Evolutionary conservation across 1,284 basidiomycete genomes (phyloP), one percentile per base, ranked within the genome.

Genomic region (Cryptococcus sp.): DNA sequence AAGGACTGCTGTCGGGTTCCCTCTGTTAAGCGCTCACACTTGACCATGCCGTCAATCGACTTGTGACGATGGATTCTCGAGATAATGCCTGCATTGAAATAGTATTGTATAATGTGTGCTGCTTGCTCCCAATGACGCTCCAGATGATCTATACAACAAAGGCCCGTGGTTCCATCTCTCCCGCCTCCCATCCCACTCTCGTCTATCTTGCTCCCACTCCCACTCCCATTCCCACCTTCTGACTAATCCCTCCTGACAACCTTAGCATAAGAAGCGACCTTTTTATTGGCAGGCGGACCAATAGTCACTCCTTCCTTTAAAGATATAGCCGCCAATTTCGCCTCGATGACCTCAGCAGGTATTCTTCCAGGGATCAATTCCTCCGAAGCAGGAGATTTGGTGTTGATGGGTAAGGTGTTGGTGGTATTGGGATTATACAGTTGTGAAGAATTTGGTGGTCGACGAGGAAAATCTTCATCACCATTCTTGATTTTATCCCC

Each of bases 391-490:
- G 41, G 49, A 46, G 44, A 32, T 48, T 51, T 9, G 32, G 54
- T 31, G 54, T 49, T 13, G 48, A 37, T 7, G 50, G 51, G 46
- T 53, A 50, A 24, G 49, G 47, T 19, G 36, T 32, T 24, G 16
- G 40, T 22, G 46, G 34, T 45, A 42, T 25, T 14, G 50, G 31
- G 28, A 11, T 28, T 28, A 28, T 28, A 28, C 28, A 28, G 28
- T 28, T 28, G 28, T 28, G 28, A 28, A 28, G 28, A 28, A 28
- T 28, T 48, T 1, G 59, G 64, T 18, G 61, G 44, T 24, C 68
- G 58, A 2, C 67, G 52, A 1, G 70, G 68, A 46, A 72, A 72
- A 51, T 72, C 70, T 1, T 66, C 66, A 46, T 72, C 66, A 22
- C 16, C 40, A n/a, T 43, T 28, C 11, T 28, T 11, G 28, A 28